Conservation (phyloP, 2,329 filamentous ascomycete species). For the Cercospora sp. region DNA sequence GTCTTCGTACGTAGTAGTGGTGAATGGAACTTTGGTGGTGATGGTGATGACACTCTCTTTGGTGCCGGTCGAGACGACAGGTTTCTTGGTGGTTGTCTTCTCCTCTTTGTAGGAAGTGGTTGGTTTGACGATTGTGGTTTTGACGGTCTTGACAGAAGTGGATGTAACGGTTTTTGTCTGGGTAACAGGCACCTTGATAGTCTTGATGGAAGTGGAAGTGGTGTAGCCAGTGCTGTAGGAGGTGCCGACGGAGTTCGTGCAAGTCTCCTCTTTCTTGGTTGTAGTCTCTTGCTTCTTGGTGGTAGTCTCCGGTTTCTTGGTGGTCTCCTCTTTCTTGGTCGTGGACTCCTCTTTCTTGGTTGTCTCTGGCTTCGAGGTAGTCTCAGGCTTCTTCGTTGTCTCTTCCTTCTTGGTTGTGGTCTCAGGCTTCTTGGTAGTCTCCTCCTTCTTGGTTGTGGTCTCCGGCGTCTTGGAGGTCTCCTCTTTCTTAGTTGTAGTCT, state of each 20-base stretch:
- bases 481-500: neutral
- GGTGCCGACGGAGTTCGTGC: slow-evolving; percentile 15
- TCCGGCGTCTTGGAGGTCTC: neutral
- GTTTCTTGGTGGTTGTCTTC: neutral
- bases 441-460: neutral
- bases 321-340: neutral
- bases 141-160: slow-evolving; percentile 15
- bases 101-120: neutral
- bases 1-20: slow-evolving; percentile 6
- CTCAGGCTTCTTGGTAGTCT: neutral
- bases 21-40: slow-evolving; percentile 10
- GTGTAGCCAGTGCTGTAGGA: slow-evolving; percentile 15
- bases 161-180: slow-evolving; percentile 10
- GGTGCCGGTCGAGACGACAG: neutral
- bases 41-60: slow-evolving; percentile 5
- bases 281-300: neutral
- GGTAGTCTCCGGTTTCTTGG: neutral
- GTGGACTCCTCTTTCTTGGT: neutral
- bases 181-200: slow-evolving; percentile 14
- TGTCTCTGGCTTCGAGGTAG: neutral
- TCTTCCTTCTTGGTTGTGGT: neutral
- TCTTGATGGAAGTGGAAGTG: slow-evolving; percentile 17
- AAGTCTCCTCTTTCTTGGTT: slow-evolving; percentile 9
- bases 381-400: neutral
- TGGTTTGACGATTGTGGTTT: slow-evolving; percentile 12